These are phyloP conservation scores for Eimeria sp. DNA, from an alignment of 169 alveolate genomes.

Conservation along the genomic window DNA sequence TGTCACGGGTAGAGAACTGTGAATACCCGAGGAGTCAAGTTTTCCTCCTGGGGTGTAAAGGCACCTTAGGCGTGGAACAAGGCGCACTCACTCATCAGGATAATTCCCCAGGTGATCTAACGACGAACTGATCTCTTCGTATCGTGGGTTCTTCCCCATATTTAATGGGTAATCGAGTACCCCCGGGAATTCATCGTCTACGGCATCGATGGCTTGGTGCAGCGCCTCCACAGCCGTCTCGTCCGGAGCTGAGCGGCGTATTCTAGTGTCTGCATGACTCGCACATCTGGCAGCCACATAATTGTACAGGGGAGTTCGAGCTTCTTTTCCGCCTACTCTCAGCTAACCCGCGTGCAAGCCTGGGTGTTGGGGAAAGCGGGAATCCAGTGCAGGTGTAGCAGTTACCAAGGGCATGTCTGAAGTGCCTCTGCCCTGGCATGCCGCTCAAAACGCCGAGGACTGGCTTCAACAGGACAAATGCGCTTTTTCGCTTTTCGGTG, in stretches of 20 bases:
- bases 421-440: constrained; percentile 81
- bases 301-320: neutral
- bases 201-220: constrained; percentile 47
- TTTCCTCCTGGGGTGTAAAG: constrained; percentile 10
- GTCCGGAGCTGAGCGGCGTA: constrained; percentile 54
- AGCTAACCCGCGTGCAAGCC: neutral
- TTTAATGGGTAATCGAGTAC: constrained; percentile 74
- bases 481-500: constrained; percentile 22
- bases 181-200: constrained; percentile 68
- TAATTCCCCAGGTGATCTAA: neutral
- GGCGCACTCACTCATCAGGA: neutral
- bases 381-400: neutral
- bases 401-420: constrained; percentile 74
- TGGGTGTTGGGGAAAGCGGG: neutral
- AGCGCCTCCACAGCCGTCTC: constrained; percentile 56
- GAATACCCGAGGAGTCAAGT: neutral
- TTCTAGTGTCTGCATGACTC: constrained; percentile 47
- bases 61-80: constrained; percentile 18
- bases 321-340: no score
- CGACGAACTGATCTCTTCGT: constrained; percentile 6
- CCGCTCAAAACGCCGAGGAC: constrained; percentile 80
- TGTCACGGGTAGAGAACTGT: constrained; percentile 1
- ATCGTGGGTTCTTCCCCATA: constrained; percentile 62
- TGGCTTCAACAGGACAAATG: constrained; percentile 69
- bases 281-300: neutral